Percentiles rank a stretch among this genome's conserved stretches.
Evolutionary conservation across 1,284 basidiomycete genomes (phyloP).

Genomic region (Athelia psychrophila): DNA sequence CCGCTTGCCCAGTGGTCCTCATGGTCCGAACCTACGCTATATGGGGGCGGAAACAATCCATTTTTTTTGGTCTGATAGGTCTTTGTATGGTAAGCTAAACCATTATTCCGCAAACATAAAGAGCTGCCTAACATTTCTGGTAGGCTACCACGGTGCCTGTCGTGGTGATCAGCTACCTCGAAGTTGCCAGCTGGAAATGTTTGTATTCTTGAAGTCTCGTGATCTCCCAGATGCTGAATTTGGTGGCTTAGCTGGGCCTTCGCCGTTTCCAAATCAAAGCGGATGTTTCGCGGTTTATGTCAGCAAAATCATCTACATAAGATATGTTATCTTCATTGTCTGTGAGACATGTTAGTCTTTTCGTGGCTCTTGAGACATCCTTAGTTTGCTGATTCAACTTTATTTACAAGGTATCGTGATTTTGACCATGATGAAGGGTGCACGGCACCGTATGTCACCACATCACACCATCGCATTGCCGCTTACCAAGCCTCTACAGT

Average conservation of each 20-base stretch:
- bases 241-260: constrained; percentile 10
- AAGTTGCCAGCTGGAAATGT: constrained; percentile 34
- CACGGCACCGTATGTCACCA: constrained; percentile 31
- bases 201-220: constrained; percentile 6
- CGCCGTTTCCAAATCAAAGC: constrained; percentile 15
- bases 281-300: constrained; percentile 28
- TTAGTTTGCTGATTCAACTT: background rate
- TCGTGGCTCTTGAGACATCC: background rate
- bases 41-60: constrained; percentile 33
- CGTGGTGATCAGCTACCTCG: constrained; percentile 28
- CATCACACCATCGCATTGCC: background rate
- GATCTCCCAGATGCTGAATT: background rate
- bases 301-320: constrained; percentile 32
- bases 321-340: constrained; percentile 34
- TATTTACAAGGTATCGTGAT: constrained; percentile 30
- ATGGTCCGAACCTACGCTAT: constrained; percentile 41
- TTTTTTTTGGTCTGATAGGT: constrained; percentile 26
- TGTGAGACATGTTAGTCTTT: constrained; percentile 36
- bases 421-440: constrained; percentile 34
- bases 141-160: constrained; percentile 30
- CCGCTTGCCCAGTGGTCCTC: constrained; percentile 26
- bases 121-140: background rate
- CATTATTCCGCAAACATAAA: background rate
- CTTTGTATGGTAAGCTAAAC: constrained; percentile 20
- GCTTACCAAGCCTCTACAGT: constrained; percentile 19